A percentile compares a stretch with the other conserved stretches of the same genome.
Conservation (phyloP, 208 protist genomes). For the Vickermania ingenoplastis region DNA sequence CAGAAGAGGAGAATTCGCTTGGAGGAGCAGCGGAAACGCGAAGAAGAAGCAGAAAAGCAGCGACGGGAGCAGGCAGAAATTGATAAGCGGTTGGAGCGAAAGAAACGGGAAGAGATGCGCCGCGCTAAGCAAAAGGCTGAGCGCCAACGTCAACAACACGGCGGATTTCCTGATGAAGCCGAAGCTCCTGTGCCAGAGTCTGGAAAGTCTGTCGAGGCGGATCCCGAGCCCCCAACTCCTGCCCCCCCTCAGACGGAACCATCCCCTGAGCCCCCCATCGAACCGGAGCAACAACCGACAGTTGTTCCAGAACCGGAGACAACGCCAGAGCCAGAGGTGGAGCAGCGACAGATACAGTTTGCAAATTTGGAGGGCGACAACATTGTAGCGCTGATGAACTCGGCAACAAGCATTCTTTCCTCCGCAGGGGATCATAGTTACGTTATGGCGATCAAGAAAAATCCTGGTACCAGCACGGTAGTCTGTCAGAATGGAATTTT, state of each 20-base stretch:
- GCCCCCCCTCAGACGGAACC: neutral
- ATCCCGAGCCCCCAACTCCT: neutral
- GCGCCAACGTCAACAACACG: constrained; percentile 23
- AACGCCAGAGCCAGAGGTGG: neutral
- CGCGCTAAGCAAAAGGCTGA: constrained; percentile 13
- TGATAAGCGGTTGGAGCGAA: constrained; percentile 23
- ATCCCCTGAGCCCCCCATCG: neutral
- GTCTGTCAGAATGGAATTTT: constrained; percentile 40
- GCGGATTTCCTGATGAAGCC: constrained; percentile 50
- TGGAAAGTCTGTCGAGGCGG: constrained; percentile 28
- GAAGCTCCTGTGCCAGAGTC: constrained; percentile 10
- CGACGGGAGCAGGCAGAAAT: constrained; percentile 20
- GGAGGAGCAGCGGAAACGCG: constrained; percentile 26
- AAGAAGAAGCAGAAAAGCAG: constrained; percentile 27
- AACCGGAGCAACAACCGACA: neutral
- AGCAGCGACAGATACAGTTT: no score
- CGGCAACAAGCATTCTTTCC: constrained; percentile 20
- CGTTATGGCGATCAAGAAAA: constrained; percentile 29
- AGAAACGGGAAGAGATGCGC: constrained; percentile 15
- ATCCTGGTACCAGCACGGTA: constrained; percentile 14
- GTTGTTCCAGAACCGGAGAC: neutral
- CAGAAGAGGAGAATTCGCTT: constrained; percentile 18
- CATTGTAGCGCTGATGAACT: constrained; percentile 21
- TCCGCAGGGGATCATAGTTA: constrained; percentile 27
- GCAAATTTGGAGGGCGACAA: constrained; percentile 14